phyloP scores from a whole-genome alignment of 257 asterid species.

The Ilex asprella region DNA sequence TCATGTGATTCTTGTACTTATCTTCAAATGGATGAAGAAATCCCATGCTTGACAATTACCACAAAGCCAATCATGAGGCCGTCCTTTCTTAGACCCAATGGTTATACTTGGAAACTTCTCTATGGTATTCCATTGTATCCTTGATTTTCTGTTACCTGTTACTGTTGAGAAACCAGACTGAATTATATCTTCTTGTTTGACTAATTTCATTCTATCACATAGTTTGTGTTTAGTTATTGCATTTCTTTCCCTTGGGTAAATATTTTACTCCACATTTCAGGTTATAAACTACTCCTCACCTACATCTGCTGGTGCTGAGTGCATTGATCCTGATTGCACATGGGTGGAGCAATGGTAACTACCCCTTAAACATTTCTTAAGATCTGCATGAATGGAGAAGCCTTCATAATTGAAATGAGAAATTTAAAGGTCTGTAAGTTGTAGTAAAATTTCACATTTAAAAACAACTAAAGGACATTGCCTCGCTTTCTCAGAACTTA shows the following conservation, averaged over 20 bases:
- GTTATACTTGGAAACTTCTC: background rate
- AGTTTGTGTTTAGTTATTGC: background rate
- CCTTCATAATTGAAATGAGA: background rate
- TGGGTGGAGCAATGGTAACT: conserved; percentile 97
- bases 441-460: no score
- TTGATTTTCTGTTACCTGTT: background rate
- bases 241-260: background rate
- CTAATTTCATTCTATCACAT: background rate
- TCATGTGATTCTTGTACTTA: no score
- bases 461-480: no score
- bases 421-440: no score
- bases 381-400: background rate
- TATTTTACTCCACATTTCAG: conserved; percentile 38
- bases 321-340: conserved; percentile 82
- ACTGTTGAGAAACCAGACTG: background rate
- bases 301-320: conserved; percentile 93
- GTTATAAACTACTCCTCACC: conserved; percentile 80
- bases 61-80: no score
- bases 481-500: no score
- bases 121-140: background rate
- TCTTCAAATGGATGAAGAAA: no score
- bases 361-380: conserved; percentile 13
- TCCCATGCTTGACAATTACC: no score
- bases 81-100: no score
- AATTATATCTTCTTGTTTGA: background rate